These are phyloP conservation scores for Capsicum chinense DNA, from an alignment of 257 asterid species.

Conservation along the genomic window DNA sequence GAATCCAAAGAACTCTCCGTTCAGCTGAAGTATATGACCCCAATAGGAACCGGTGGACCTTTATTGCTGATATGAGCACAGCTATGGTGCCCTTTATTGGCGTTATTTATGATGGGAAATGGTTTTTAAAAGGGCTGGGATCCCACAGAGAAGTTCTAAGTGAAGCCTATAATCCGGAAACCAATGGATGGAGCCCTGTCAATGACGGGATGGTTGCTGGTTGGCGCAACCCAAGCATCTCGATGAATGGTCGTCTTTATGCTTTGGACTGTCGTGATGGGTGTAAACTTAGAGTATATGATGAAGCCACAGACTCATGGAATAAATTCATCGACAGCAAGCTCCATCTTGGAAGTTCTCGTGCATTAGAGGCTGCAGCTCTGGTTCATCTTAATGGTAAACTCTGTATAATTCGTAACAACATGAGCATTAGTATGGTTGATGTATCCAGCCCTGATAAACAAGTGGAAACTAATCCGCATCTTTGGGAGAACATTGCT, in stretches of 20 bases:
- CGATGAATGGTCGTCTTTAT: slow-evolving; percentile 51
- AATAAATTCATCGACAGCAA: slow-evolving; percentile 53
- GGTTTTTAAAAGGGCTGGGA: slow-evolving; percentile 58
- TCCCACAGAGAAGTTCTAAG: slow-evolving; percentile 51
- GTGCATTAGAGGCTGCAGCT: slow-evolving; percentile 53
- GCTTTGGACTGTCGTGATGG: slow-evolving; percentile 58
- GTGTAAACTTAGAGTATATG: slow-evolving; percentile 51
- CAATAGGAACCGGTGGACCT: slow-evolving; percentile 54
- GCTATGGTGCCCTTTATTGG: slow-evolving; percentile 63
- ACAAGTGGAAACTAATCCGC: slow-evolving; percentile 53
- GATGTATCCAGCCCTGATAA: slow-evolving; percentile 49
- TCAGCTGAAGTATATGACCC: slow-evolving; percentile 61
- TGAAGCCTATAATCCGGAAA: slow-evolving; percentile 49
- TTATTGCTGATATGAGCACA: slow-evolving; percentile 52
- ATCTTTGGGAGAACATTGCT: slow-evolving; percentile 55
- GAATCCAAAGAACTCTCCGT: slow-evolving; percentile 53
- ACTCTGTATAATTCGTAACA: slow-evolving; percentile 55
- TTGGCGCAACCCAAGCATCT: slow-evolving; percentile 56
- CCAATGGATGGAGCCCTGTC: slow-evolving; percentile 45
- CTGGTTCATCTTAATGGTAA: slow-evolving; percentile 51
- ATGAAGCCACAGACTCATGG: slow-evolving; percentile 47
- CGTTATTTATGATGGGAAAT: slow-evolving; percentile 52
- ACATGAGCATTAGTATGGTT: slow-evolving; percentile 58
- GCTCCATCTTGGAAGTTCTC: slow-evolving; percentile 52
- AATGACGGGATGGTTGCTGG: slow-evolving; percentile 52